Conservation (phyloP, 1,139 yeast genomes). For the Debaryomycetaceae sp. region DNA sequence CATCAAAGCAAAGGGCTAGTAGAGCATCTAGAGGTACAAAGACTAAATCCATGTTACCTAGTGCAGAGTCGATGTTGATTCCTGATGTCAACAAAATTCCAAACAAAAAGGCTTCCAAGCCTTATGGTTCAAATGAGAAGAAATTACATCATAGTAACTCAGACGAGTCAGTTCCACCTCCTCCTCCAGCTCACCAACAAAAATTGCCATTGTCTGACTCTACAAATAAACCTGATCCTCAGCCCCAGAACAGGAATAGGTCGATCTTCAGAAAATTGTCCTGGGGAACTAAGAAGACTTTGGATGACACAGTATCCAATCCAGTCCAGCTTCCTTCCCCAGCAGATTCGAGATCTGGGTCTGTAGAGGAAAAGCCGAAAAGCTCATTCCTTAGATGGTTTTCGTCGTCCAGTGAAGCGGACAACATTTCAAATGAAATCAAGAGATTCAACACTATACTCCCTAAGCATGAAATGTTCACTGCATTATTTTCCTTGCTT, state of each 20-base stretch:
- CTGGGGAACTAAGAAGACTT: constrained; percentile 45
- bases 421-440: constrained; percentile 26
- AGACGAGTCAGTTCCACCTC: constrained; percentile 7
- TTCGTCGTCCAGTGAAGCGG: constrained; percentile 23
- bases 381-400: constrained; percentile 43
- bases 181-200: constrained; percentile 26
- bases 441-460: constrained; percentile 42
- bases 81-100: constrained; percentile 14
- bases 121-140: background rate
- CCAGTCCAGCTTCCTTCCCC: constrained; percentile 38
- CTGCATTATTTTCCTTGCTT: constrained; percentile 61
- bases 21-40: constrained; percentile 9
- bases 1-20: constrained; percentile 9
- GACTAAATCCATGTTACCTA: constrained; percentile 29
- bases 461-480: constrained; percentile 55
- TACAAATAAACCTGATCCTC: constrained; percentile 23
- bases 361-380: constrained; percentile 32
- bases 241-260: constrained; percentile 35
- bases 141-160: constrained; percentile 2
- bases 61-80: constrained; percentile 38
- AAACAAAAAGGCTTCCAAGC: background rate
- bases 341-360: constrained; percentile 29
- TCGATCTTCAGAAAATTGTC: constrained; percentile 66
- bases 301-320: constrained; percentile 15
- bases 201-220: constrained; percentile 30